These are phyloP conservation scores for Sodiomyces alkalinus DNA, from an alignment of 2,329 filamentous ascomycete genomes.

Conservation along the genomic window DNA sequence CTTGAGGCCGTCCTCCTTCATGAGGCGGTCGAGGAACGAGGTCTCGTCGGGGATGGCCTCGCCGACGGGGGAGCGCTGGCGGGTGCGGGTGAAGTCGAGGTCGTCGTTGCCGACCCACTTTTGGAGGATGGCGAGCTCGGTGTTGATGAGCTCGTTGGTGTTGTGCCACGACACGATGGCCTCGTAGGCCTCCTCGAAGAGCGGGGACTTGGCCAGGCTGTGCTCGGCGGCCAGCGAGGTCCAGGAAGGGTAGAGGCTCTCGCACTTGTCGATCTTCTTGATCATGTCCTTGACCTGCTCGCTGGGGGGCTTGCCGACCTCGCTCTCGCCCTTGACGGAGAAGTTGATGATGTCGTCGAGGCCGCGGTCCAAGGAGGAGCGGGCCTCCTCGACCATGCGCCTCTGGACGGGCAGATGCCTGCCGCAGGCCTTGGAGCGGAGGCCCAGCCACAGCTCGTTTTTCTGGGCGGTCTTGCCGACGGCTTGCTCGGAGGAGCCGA, in stretches of 20 bases:
- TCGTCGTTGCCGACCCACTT: slow-evolving; percentile 96
- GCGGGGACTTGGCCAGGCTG: slow-evolving; percentile 57
- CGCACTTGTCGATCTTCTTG: slow-evolving; percentile 76
- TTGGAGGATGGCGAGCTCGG: slow-evolving; percentile 77
- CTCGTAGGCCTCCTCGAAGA: slow-evolving; percentile 71
- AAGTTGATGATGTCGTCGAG: slow-evolving; percentile 88
- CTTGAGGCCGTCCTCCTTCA: slow-evolving; percentile 91
- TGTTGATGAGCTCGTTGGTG: slow-evolving; percentile 91
- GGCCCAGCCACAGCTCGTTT: slow-evolving; percentile 73
- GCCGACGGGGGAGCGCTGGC: slow-evolving; percentile 50
- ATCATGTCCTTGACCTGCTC: slow-evolving; percentile 87
- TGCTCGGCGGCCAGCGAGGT: slow-evolving; percentile 60
- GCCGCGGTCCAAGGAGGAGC: slow-evolving; percentile 53
- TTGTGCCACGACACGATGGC: slow-evolving; percentile 94
- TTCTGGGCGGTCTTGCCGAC: slow-evolving; percentile 51
- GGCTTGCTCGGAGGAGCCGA: slow-evolving; percentile 53
- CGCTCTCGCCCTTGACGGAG: slow-evolving; percentile 82
- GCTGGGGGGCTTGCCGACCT: slow-evolving; percentile 74
- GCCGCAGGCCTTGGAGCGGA: slow-evolving; percentile 72
- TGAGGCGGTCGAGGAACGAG: slow-evolving; percentile 82
- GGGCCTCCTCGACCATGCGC: slow-evolving; percentile 75
- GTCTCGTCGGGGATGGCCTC: slow-evolving; percentile 75
- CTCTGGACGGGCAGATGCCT: slow-evolving; percentile 72
- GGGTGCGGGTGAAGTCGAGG: slow-evolving; percentile 72
- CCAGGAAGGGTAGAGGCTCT: slow-evolving; percentile 72